Evolutionary conservation across 306 rosid species (phyloP).

Genomic region (Vigna radiata): DNA sequence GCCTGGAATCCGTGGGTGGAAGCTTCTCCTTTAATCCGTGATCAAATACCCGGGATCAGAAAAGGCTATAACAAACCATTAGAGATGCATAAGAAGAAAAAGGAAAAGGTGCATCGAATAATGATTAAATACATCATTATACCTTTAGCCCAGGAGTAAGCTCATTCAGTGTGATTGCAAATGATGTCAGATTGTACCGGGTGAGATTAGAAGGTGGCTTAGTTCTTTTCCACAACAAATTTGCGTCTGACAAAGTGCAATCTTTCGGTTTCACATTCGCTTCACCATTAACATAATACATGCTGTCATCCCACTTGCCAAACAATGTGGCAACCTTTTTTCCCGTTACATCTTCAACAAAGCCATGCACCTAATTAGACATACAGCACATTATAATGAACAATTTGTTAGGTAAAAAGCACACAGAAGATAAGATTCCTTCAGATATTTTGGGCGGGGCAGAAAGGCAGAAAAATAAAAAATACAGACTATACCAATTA

Average conservation of each 20-base stretch:
- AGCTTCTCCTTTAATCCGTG: conserved; percentile 98
- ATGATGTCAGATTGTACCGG: conserved; percentile 97
- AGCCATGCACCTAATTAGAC: conserved; percentile 75
- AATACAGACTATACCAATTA: background rate
- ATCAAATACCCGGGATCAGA: conserved; percentile 92
- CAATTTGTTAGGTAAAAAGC: conserved; percentile 9
- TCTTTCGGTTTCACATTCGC: conserved; percentile 62
- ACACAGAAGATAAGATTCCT: conserved; percentile 26
- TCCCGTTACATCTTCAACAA: conserved; percentile 76
- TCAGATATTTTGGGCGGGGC: conserved; percentile 1
- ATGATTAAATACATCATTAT: conserved; percentile 55
- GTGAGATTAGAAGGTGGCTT: conserved; percentile 72
- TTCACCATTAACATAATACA: conserved; percentile 71
- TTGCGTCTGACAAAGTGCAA: conserved; percentile 53
- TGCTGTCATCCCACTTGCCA: conserved; percentile 97
- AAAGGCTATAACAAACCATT: conserved; percentile 64
- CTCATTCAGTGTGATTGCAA: conserved; percentile 90
- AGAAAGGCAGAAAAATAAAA: background rate
- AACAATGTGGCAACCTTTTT: conserved; percentile 71
- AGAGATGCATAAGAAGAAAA: conserved; percentile 61
- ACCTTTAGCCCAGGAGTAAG: conserved; percentile 88
- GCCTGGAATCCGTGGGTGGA: conserved; percentile 98
- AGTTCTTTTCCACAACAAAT: conserved; percentile 81
- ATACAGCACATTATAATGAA: conserved; percentile 20
- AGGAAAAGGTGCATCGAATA: conserved; percentile 47